These are phyloP conservation scores for Seiridium cupressi DNA, from an alignment of 2,329 filamentous ascomycete species.

Conservation along the genomic window DNA sequence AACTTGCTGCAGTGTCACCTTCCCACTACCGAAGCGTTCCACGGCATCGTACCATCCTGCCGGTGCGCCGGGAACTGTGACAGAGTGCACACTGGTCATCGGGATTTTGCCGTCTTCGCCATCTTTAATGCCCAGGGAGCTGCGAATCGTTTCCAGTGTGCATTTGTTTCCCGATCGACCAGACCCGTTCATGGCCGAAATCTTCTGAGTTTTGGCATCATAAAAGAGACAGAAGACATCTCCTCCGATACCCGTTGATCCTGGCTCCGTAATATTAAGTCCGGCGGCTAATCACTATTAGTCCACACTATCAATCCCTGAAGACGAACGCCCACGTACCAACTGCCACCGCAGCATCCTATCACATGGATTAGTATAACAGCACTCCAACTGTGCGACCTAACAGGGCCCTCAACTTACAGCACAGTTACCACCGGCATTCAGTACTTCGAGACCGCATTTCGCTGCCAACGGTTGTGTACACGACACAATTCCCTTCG, in stretches of 20 bases:
- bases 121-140: constrained; percentile 64
- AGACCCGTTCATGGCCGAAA: constrained; percentile 88
- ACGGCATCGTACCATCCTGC: constrained; percentile 92
- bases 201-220: constrained; percentile 75
- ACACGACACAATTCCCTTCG: constrained; percentile 85
- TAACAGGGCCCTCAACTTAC: constrained; percentile 49
- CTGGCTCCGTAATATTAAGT: constrained; percentile 90
- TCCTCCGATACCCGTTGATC: constrained; percentile 90
- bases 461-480: constrained; percentile 87
- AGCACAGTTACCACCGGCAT: constrained; percentile 87
- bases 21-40: constrained; percentile 86
- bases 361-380: constrained; percentile 8
- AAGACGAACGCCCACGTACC: constrained; percentile 46
- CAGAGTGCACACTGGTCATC: constrained; percentile 72
- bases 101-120: constrained; percentile 65
- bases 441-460: constrained; percentile 82
- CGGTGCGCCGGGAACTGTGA: constrained; percentile 85
- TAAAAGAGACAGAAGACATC: constrained; percentile 98
- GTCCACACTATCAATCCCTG: not conserved
- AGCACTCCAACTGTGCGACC: not conserved
- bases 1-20: constrained; percentile 72
- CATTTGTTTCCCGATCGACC: constrained; percentile 73
- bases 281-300: constrained; percentile 65
- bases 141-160: constrained; percentile 68
- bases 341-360: constrained; percentile 93